phyloP scores from a whole-genome alignment of 2,329 filamentous ascomycete genomes.

The Fusarium hostae region DNA sequence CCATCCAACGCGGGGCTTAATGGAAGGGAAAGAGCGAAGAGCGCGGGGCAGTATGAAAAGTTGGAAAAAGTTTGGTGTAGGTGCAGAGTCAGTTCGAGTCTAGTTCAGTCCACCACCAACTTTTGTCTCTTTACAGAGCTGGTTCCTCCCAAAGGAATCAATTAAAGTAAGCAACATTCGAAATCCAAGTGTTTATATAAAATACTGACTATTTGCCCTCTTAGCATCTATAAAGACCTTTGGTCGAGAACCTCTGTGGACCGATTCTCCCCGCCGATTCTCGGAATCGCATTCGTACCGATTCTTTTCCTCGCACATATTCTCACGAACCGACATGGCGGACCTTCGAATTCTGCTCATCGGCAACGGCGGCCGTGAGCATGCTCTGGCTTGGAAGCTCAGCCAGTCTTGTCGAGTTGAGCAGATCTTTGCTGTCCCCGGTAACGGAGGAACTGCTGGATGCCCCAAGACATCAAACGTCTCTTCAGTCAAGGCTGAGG shows the following conservation, averaged over 20 bases:
- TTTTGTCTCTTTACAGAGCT: conserved; percentile 33
- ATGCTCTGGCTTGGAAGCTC: conserved; percentile 94
- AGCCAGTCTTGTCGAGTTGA: conserved; percentile 83
- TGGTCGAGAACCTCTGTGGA: conserved; percentile 8
- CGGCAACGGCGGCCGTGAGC: conserved; percentile 93
- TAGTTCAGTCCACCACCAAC: conserved; percentile 14
- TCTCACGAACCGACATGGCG: conserved; percentile 41
- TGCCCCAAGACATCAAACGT: conserved; percentile 80
- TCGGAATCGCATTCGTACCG: conserved; percentile 30
- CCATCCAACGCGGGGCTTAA: conserved; percentile 15
- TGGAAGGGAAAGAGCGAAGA: conserved; percentile 10
- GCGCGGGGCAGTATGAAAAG: conserved; percentile 30
- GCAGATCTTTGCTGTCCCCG: conserved; percentile 76
- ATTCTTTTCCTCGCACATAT: conserved; percentile 20
- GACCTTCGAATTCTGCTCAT: conserved; percentile 81
- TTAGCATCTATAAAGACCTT: conserved; percentile 15
- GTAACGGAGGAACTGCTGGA: conserved; percentile 86
- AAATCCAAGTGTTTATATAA: neutral
- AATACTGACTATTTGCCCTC: neutral
- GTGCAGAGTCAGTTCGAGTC: conserved; percentile 15
- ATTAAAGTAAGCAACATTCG: conserved; percentile 16
- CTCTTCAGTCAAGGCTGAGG: conserved; percentile 72
- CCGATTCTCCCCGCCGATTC: conserved; percentile 28
- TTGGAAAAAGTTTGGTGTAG: conserved; percentile 29
- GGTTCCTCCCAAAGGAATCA: conserved; percentile 35